Base-by-base conservation (phyloP, 768 basidiomycete species). In the Suillus placidus region DNA sequence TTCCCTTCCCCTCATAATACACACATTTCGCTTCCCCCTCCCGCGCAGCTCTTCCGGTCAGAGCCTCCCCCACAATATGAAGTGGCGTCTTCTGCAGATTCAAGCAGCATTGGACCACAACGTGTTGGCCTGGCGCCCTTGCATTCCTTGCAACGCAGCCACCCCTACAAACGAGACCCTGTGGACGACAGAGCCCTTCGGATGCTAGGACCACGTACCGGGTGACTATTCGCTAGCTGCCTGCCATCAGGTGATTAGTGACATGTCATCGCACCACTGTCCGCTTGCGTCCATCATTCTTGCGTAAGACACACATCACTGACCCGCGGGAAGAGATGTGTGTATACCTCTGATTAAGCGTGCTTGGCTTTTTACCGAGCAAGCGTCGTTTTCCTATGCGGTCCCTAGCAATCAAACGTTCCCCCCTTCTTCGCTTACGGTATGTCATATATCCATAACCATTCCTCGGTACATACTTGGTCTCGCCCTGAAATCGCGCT, bases 131-230 rank as follows among this genome's bases (percentile, higher is more conserved):
- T 91, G 18, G 87, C 85, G 8, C 88, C 90, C 16, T 79, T 92
- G 58, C 78, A 84, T 62, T 77, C 84, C 23, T 78, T 90, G 63
- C 81, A 80, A 54, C 82, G 87, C 26, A 78, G 73, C 51, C 85
- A 86, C 68, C 83, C 85, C 8, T 90, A 88, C 63, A 80, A 83
- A 58, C 83, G 90, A 64, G 82, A 88, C 63, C 87, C 86, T 32
- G 70, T 81, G 35, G 90, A 92, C 73, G 90, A 91, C 69, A 82
- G 81, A 66, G 82, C 84, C 45, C 72, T 92, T 70, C 81, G 89
- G 45, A 73, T 83, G 61, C 77, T 88, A 54, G 74, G 76, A 45
- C 76, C 79, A 57, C 77, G 76, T 58, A 72, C 77, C 42, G 77
- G 73, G 74, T 78, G 77, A 77, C 75, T 76, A 75, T 73, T 76